These are phyloP conservation scores for Actinomortierella ambigua DNA, from an alignment of 371 early-diverging fungal genomes.

Conservation along the genomic window DNA sequence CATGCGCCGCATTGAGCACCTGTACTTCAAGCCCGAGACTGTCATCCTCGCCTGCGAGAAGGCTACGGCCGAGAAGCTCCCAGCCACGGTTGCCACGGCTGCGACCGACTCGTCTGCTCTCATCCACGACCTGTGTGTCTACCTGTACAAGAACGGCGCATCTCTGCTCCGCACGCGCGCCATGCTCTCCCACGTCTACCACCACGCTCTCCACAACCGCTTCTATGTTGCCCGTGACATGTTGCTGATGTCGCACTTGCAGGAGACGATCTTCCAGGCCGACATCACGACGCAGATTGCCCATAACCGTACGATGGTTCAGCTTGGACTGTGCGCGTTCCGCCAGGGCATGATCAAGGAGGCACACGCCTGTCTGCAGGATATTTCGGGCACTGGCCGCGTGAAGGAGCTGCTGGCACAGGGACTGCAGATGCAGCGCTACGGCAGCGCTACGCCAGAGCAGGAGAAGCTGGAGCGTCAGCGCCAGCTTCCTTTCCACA, in stretches of 20 bases:
- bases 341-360: constrained; percentile 92
- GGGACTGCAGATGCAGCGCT: constrained; percentile 82
- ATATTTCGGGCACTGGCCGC: constrained; percentile 86
- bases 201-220: constrained; percentile 93
- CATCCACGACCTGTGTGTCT: constrained; percentile 82
- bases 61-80: constrained; percentile 46
- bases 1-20: constrained; percentile 91
- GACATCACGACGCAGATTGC: constrained; percentile 94
- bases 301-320: constrained; percentile 95
- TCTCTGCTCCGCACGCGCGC: constrained; percentile 93
- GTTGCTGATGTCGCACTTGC: constrained; percentile 97
- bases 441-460: constrained; percentile 76
- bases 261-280: constrained; percentile 89
- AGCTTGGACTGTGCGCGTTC: constrained; percentile 97
- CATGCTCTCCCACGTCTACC: constrained; percentile 96
- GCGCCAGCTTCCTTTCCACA: constrained; percentile 97
- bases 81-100: constrained; percentile 47
- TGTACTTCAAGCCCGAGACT: constrained; percentile 84
- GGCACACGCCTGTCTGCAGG: constrained; percentile 85
- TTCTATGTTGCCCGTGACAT: constrained; percentile 95
- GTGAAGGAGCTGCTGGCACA: constrained; percentile 95
- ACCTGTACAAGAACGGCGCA: constrained; percentile 84
- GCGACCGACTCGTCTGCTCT: constrained; percentile 62
- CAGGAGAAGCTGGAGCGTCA: constrained; percentile 91
- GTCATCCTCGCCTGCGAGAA: constrained; percentile 41